These are phyloP conservation scores for Pichia sp. DNA, from an alignment of 1,139 yeast genomes.

Conservation along the genomic window DNA sequence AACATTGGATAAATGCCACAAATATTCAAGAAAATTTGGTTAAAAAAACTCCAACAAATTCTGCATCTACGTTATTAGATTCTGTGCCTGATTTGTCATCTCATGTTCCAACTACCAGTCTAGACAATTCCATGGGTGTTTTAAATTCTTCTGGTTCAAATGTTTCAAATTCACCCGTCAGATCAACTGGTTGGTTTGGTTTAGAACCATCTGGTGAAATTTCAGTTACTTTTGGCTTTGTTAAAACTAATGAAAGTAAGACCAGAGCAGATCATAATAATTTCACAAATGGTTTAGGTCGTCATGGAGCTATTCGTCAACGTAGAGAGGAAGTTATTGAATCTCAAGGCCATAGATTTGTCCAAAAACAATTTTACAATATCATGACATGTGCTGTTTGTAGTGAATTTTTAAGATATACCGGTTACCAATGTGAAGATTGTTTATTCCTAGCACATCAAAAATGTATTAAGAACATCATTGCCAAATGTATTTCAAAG, in stretches of 20 bases:
- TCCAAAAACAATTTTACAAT: conserved; percentile 89
- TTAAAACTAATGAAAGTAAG: conserved; percentile 46
- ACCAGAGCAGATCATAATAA: conserved; percentile 30
- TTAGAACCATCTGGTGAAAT: conserved; percentile 94
- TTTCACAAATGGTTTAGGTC: conserved; percentile 71
- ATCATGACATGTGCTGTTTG: conserved; percentile 97
- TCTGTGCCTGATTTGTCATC: conserved; percentile 22
- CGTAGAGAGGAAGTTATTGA: conserved; percentile 92
- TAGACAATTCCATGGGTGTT: no score
- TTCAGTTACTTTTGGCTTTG: conserved; percentile 69
- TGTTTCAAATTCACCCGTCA: conserved; percentile 21
- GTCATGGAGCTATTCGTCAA: conserved; percentile 97
- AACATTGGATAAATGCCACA: conserved; percentile 80
- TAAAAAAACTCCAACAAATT: neutral
- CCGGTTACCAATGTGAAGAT: conserved; percentile 96
- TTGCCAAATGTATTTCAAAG: conserved; percentile 91
- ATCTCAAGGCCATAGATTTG: conserved; percentile 96
- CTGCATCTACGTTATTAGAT: conserved; percentile 1
- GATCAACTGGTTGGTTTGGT: conserved; percentile 79
- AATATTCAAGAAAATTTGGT: conserved; percentile 21
- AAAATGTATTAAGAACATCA: conserved; percentile 89
- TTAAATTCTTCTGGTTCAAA: conserved; percentile 34
- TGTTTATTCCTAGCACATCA: conserved; percentile 92
- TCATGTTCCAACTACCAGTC: no score
- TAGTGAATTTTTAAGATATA: conserved; percentile 87